These are phyloP conservation scores for Goffeauzyma gilvescens DNA, from an alignment of 768 basidiomycete species.

Conservation along the genomic window DNA sequence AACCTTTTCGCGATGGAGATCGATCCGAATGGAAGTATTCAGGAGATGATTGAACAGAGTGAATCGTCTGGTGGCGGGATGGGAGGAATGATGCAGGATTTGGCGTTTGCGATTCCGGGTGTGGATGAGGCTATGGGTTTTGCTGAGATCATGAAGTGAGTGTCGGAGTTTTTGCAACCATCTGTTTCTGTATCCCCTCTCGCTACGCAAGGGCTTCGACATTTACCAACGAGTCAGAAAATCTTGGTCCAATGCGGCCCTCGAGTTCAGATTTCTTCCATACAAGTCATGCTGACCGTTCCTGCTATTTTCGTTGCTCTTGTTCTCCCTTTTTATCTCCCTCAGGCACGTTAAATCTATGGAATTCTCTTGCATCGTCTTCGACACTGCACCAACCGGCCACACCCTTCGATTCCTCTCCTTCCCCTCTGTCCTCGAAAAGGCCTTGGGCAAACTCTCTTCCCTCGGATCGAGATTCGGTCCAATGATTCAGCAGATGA, in stretches of 20 bases:
- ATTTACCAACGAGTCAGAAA: too few relatives aligned
- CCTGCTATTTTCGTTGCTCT: too few relatives aligned
- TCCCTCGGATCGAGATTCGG: slow-evolving; percentile 85
- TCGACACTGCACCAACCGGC: slow-evolving; percentile 96
- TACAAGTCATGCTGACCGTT: too few relatives aligned
- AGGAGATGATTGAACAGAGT: slow-evolving; percentile 99
- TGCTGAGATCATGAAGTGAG: slow-evolving; percentile 98
- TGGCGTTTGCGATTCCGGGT: slow-evolving; percentile 96
- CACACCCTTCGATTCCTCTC: slow-evolving; percentile 95
- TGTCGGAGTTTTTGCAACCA: too few relatives aligned
- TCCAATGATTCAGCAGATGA: slow-evolving; percentile 95
- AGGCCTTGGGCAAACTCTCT: slow-evolving; percentile 86
- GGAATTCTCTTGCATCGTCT: slow-evolving; percentile 99
- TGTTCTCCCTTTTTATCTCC: neutral
- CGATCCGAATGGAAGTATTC: slow-evolving; percentile 89
- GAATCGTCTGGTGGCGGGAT: slow-evolving; percentile 46
- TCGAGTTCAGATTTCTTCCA: too few relatives aligned
- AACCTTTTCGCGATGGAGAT: slow-evolving; percentile 99
- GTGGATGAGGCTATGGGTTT: slow-evolving; percentile 99
- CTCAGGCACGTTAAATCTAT: slow-evolving; percentile 94
- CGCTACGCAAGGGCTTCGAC: too few relatives aligned
- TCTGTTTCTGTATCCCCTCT: too few relatives aligned
- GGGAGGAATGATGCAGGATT: slow-evolving; percentile 99
- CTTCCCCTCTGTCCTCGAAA: slow-evolving; percentile 95
- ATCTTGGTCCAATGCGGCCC: too few relatives aligned